Evolutionary conservation across 208 protist species (phyloP), one percentile per base, ranked within the genome.

Genomic region (Trypanosoma platydactyli): DNA sequence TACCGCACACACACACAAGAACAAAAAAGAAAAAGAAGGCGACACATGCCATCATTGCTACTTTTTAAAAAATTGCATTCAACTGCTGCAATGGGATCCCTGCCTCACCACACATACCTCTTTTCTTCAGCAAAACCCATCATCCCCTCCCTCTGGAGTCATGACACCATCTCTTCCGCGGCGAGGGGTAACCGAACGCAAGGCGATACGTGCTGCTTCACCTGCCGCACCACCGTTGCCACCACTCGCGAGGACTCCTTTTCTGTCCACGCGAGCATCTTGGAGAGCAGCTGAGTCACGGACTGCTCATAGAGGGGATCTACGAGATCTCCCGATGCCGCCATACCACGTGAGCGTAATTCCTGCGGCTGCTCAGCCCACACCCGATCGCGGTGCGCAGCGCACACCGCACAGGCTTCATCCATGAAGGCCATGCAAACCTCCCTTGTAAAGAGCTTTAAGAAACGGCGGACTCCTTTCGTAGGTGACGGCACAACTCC

Each of bases 391-490:
- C 76, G 80, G 12, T 80, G 70, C 1, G 40, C 48, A 5, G 73
- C 56, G 65, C 80, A 84, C 38, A 79, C 56, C 0, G 68, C 64
- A 15, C 66, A 70, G 30, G 50, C 42, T 51, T 85, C 82, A 20
- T 84, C 72, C 33, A 92, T 56, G 57, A 91, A 91, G 5, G 70
- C 74, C 52, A 76, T 70, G 30, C 77, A 77, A 1, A 78, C 80
- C 58, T 83, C 77, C 13, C 68, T 55, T 11, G 73, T 59, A 44
- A 85, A 87, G 58, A 29, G 42, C 13, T 62, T 64, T 2, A 69
- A 27, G 48, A 87, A 88, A 45, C 55, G 56, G 12, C 55, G 41
- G 38, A 86, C 27, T 1, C 75, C 33, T 18, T 48, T 56, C 46
- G 51, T 13, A 11, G 27, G 16, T 18, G 22, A 11, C 1, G 44